phyloP scores from a whole-genome alignment of 805 yeast species.

The Metschnikowia peoriensis region DNA sequence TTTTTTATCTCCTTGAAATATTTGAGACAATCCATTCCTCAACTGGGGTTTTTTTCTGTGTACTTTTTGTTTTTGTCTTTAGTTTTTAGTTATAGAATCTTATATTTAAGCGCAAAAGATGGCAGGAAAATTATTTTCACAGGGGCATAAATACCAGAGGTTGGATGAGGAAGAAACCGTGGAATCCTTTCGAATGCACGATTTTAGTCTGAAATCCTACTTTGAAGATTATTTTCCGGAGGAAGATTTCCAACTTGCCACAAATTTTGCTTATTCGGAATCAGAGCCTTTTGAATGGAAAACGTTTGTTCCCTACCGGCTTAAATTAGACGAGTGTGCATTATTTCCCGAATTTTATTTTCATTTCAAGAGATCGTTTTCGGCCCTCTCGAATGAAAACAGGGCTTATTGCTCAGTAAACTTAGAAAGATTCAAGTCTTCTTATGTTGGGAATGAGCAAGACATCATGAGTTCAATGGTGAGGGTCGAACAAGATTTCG shows the following conservation, averaged over 20 bases:
- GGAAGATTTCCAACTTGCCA: not conserved
- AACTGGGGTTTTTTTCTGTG: too few species aligned
- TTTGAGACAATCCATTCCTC: too few species aligned
- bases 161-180: not conserved
- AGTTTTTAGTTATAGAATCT: too few species aligned
- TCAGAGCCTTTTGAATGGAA: not conserved
- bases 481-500: not conserved
- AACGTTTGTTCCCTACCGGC: not conserved
- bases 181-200: not conserved
- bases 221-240: not conserved
- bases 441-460: not conserved
- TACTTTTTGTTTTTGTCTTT: too few species aligned
- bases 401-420: not conserved
- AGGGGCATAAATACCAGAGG: not conserved
- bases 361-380: constrained; percentile 1
- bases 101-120: too few species aligned
- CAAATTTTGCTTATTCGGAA: not conserved
- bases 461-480: not conserved
- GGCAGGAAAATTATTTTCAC: not conserved
- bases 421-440: not conserved
- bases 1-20: too few species aligned
- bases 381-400: not conserved
- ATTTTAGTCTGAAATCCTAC: not conserved
- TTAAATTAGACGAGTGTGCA: not conserved
- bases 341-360: constrained; percentile 3